Base-by-base conservation (phyloP, 257 asterid species). In the Fraxinus cuspidata region DNA sequence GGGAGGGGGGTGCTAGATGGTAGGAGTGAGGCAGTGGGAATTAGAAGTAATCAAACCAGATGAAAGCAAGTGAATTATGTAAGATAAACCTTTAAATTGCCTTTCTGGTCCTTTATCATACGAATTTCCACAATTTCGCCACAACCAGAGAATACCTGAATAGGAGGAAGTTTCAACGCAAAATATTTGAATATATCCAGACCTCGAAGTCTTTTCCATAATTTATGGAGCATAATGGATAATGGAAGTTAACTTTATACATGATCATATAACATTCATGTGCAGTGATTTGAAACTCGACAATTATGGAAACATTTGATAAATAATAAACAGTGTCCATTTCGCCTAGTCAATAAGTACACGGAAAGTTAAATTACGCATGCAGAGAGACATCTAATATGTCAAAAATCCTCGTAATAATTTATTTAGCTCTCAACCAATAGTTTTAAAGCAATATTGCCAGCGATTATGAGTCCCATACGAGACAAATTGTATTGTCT, bases 91-190 rank as follows among this genome's bases (percentile, higher is more conserved):
- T 92, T 94, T 49, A 77, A 40, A 79, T 64, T 76, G 80, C 94
- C 98, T 44, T 81, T 83, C 71, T 68, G 86, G 84, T 92, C 96
- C 91, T 85, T 90, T 67, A 89, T 86, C 83, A 89, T 35, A 53
- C 97, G 94, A 79, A 92, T 80, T 79, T 94, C 96, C 78, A 79
- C 72, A 81, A 94, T 89, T 77, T 92, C 90, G 9, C 98, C 98
- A 21, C 97, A 92, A 27, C 72, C 76, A 67, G 97, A 92, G 80
- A 92, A 92, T 74, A 86, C 76, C 98, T 94, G 91, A 70, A 86
- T 77, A 82, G 56, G 32, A 58, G 21, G 51, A 70, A 81, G 73
- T 71, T 80, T 56, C 44, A 56, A 60, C 79, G 73, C 60, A 47
- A 35, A 23, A 51, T 44, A 34, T 65, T 60, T 47, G 34, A 73